A percentile compares a stretch with the other conserved stretches of the same genome.
Evolutionary conservation across 768 basidiomycete genomes (phyloP).

Genomic region (Mycena sanguinolenta): DNA sequence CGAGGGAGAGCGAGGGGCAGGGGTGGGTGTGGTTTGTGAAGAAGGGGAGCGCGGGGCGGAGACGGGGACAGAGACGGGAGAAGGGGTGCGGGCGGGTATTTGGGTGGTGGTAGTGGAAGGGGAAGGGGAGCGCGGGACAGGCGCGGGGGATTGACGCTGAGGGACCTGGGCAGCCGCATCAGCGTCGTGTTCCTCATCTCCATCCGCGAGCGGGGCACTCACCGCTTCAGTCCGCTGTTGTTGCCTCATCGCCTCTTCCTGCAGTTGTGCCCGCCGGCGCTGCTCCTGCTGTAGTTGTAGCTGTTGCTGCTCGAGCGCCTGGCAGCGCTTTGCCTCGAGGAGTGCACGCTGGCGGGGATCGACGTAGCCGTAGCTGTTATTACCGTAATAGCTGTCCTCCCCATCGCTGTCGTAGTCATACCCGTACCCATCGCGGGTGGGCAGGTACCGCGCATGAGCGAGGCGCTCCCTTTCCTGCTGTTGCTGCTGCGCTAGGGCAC

Average conservation of each 20-base stretch:
- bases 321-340: conserved; percentile 47
- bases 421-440: conserved; percentile 53
- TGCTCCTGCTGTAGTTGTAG: conserved; percentile 40
- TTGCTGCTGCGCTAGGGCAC: conserved; percentile 41
- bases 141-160: conserved; percentile 17
- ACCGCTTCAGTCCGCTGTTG: no score
- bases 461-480: conserved; percentile 52
- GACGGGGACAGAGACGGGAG: conserved; percentile 4
- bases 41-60: conserved; percentile 32
- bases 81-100: conserved; percentile 13
- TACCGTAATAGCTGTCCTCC: no score
- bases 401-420: no score
- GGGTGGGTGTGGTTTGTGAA: no score
- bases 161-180: conserved; percentile 7
- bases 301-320: conserved; percentile 44
- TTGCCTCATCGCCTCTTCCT: no score
- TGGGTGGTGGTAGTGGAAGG: conserved; percentile 20
- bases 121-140: conserved; percentile 34
- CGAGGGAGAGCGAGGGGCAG: no score
- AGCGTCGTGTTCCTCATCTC: conserved; percentile 10
- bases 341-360: conserved; percentile 49
- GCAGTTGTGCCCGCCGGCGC: background rate
- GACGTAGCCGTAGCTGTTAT: no score
- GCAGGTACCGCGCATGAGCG: conserved; percentile 56
- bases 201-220: conserved; percentile 14